phyloP scores from a whole-genome alignment of 768 basidiomycete species.

The Imleria badia region DNA sequence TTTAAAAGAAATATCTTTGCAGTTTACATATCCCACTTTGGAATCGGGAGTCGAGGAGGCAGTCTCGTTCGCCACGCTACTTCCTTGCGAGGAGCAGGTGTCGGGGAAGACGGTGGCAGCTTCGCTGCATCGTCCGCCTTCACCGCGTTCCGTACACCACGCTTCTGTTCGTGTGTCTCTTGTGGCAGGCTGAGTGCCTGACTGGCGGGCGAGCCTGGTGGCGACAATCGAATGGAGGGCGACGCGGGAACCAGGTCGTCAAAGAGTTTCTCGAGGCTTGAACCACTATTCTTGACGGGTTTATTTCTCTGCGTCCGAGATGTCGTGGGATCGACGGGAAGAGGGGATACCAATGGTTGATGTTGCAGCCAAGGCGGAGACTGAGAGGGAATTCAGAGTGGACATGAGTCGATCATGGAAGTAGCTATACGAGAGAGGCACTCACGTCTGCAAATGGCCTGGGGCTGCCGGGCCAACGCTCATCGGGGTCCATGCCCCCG shows the following conservation, averaged over 20 bases:
- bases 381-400: neutral
- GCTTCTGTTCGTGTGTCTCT: neutral
- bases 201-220: constrained; percentile 12
- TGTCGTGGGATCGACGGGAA: neutral
- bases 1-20: neutral
- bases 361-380: constrained; percentile 10
- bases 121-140: neutral
- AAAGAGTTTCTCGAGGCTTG: constrained; percentile 14
- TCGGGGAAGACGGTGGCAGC: neutral
- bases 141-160: neutral
- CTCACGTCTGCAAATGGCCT: constrained; percentile 16
- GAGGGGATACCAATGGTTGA: constrained; percentile 13
- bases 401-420: neutral
- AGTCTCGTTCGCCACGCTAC: constrained; percentile 25
- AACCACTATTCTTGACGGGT: neutral
- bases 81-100: neutral
- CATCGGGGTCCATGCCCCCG: neutral
- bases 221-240: constrained; percentile 22
- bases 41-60: constrained; percentile 31
- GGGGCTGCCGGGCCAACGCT: constrained; percentile 16
- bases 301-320: neutral
- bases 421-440: neutral
- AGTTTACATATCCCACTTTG: constrained; percentile 28
- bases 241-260: constrained; percentile 13
- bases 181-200: neutral